phyloP scores from a whole-genome alignment of 441 rosid species.

The Aleurites moluccanus region DNA sequence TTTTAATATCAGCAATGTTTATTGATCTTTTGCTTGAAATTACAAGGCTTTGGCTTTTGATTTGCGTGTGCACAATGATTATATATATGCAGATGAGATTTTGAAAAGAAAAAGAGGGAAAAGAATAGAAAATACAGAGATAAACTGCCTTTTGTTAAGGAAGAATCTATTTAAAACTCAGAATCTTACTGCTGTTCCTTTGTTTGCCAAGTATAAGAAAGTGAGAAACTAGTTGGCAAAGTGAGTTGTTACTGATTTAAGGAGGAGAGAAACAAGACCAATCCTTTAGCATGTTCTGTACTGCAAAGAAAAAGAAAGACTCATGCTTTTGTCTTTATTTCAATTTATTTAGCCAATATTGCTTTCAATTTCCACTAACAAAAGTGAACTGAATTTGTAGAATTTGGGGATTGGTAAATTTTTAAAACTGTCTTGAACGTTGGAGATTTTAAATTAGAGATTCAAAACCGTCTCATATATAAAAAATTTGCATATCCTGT shows the following conservation, averaged over 20 bases:
- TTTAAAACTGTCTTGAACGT: too few relatives aligned
- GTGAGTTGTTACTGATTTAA: constrained; percentile 9
- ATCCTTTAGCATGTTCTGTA: constrained; percentile 23
- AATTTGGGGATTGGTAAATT: too few relatives aligned
- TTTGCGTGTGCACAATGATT: constrained; percentile 12
- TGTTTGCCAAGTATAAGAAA: constrained; percentile 10
- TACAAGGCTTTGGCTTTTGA: neutral
- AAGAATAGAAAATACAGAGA: neutral
- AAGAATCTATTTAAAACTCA: neutral
- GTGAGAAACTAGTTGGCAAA: neutral
- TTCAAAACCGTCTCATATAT: too few relatives aligned
- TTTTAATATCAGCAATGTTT: neutral
- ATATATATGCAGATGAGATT: neutral
- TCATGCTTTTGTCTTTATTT: constrained; percentile 28
- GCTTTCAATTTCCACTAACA: constrained; percentile 37
- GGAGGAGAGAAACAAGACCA: constrained; percentile 23
- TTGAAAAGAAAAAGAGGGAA: neutral
- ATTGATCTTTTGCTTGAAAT: neutral
- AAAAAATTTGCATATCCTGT: too few relatives aligned
- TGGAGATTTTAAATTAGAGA: too few relatives aligned
- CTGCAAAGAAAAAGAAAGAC: constrained; percentile 28
- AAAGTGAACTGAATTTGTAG: constrained; percentile 9
- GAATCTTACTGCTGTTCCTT: neutral
- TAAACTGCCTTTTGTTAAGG: neutral
- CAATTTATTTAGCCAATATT: constrained; percentile 21